Evolutionary conservation across 768 basidiomycete genomes (phyloP).

Genomic region (Amanita rimosa): DNA sequence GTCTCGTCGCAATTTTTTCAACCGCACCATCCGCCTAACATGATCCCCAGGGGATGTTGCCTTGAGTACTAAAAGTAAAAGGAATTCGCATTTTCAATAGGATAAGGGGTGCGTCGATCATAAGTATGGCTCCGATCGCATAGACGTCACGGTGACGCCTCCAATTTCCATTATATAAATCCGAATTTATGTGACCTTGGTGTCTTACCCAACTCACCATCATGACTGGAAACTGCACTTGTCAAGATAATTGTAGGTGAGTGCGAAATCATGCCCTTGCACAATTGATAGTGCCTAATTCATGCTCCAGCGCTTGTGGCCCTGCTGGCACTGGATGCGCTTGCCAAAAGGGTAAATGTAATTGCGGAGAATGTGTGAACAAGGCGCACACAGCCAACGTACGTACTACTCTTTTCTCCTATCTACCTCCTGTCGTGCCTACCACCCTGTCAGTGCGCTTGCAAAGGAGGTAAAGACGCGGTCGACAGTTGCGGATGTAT

Average conservation of each 20-base stretch:
- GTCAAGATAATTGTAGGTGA: slow-evolving; percentile 17
- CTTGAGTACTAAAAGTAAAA: too few species aligned
- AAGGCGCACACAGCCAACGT: slow-evolving; percentile 27
- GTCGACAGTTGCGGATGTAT: slow-evolving; percentile 20
- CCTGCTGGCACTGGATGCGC: slow-evolving; percentile 24
- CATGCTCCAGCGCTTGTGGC: slow-evolving; percentile 20
- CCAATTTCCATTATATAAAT: too few species aligned
- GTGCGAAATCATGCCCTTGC: slow-evolving; percentile 7
- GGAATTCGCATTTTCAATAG: too few species aligned
- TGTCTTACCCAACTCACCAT: background rate
- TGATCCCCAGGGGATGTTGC: too few species aligned
- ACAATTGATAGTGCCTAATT: background rate
- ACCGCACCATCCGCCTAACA: too few species aligned
- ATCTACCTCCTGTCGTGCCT: background rate
- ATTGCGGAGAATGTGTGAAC: slow-evolving; percentile 24
- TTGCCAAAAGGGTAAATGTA: slow-evolving; percentile 23
- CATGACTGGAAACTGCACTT: slow-evolving; percentile 20
- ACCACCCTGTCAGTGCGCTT: slow-evolving; percentile 19
- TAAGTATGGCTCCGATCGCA: too few species aligned
- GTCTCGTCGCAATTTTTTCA: too few species aligned
- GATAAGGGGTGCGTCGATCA: too few species aligned
- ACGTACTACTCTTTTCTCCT: background rate
- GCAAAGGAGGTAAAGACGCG: slow-evolving; percentile 15
- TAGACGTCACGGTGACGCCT: too few species aligned
- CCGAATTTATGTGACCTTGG: too few species aligned